A percentile compares a stretch with the other conserved stretches of the same genome.
These are phyloP conservation scores for Sugiyamaella valdiviana DNA, from an alignment of 805 yeast species.

Conservation along the genomic window DNA sequence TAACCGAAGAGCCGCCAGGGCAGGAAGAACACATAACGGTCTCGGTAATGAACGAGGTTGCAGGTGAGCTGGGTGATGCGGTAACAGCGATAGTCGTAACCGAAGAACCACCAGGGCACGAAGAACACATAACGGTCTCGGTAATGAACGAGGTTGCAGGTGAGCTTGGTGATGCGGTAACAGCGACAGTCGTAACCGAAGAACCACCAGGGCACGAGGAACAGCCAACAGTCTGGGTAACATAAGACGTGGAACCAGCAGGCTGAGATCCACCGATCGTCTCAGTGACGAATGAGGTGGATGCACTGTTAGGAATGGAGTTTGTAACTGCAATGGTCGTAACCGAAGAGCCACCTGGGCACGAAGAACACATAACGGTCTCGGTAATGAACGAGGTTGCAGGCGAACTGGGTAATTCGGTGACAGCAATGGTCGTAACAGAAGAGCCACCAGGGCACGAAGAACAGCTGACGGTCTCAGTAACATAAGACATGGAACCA, in stretches of 20 bases:
- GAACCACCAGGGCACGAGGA: background rate
- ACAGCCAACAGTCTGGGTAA: background rate
- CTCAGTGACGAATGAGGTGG: background rate
- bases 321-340: too few relatives aligned
- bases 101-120: background rate
- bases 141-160: background rate
- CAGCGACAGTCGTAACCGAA: background rate
- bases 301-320: background rate
- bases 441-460: background rate
- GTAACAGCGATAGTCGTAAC: background rate
- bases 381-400: slow-evolving; percentile 2
- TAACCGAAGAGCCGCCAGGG: background rate
- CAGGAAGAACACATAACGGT: background rate
- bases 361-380: slow-evolving; percentile 8
- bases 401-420: background rate
- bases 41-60: background rate
- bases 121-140: slow-evolving; percentile 9
- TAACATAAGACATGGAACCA: too few relatives aligned
- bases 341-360: background rate
- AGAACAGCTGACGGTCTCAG: background rate
- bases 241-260: background rate
- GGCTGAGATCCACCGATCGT: background rate
- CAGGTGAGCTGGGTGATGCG: background rate
- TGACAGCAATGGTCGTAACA: background rate
- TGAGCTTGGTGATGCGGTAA: background rate